Conservation (phyloP, 768 basidiomycete species). For the Trametes punicea region DNA sequence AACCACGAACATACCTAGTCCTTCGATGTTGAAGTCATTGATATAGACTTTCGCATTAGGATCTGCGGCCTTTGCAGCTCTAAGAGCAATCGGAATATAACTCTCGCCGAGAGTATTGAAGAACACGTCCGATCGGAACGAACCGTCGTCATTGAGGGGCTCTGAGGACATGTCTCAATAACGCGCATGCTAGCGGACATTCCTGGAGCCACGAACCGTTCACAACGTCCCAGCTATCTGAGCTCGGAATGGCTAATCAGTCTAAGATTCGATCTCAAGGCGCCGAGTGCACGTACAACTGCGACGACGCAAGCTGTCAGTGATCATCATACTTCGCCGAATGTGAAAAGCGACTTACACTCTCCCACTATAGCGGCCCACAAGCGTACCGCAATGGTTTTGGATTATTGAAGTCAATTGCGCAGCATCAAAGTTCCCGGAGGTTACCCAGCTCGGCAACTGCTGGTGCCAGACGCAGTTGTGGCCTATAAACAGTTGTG, state of each 20-base stretch:
- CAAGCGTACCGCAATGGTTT: constrained; percentile 48
- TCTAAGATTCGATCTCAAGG: background rate
- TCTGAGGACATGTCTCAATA: constrained; percentile 19
- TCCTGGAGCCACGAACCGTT: constrained; percentile 32
- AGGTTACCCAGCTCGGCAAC: constrained; percentile 47
- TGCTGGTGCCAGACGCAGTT: constrained; percentile 50
- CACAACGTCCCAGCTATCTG: constrained; percentile 50
- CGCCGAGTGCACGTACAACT: constrained; percentile 3
- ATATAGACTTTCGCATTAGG: constrained; percentile 55
- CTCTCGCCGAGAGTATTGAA: constrained; percentile 46
- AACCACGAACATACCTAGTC: constrained; percentile 30
- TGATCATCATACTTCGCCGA: background rate
- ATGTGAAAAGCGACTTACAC: constrained; percentile 33
- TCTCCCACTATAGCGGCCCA: constrained; percentile 50
- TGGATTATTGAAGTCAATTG: constrained; percentile 43
- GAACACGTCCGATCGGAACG: constrained; percentile 52
- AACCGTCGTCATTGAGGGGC: constrained; percentile 58
- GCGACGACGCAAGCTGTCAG: background rate
- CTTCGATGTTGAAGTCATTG: constrained; percentile 38
- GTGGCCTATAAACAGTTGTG: constrained; percentile 23
- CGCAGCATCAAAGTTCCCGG: constrained; percentile 39
- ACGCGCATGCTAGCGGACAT: background rate
- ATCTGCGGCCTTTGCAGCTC: constrained; percentile 50
- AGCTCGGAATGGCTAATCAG: background rate
- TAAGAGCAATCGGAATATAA: constrained; percentile 49